phyloP scores from a whole-genome alignment of 495 filamentous ascomycete species.

The Aspergillus biplanus region DNA sequence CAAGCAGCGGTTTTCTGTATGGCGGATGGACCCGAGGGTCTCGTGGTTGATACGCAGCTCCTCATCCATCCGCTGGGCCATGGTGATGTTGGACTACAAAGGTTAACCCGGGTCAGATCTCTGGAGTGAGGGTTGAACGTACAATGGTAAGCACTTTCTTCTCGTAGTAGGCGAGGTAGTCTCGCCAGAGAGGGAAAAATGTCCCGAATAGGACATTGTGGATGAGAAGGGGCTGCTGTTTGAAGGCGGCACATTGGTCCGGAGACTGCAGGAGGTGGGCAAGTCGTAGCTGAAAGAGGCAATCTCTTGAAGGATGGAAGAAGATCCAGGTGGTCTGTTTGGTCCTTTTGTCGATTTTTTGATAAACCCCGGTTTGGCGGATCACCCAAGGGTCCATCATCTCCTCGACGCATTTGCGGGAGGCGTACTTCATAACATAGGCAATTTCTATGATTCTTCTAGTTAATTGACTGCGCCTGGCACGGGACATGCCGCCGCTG shows the following conservation, averaged over 20 bases:
- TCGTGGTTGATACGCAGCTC: slow-evolving; percentile 35
- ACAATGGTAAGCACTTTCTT: slow-evolving; percentile 36
- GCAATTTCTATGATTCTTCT: slow-evolving; percentile 35
- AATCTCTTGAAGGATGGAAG: slow-evolving; percentile 40
- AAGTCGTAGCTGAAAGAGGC: slow-evolving; percentile 31
- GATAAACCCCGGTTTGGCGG: slow-evolving; percentile 50
- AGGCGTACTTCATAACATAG: slow-evolving; percentile 47
- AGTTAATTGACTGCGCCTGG: slow-evolving; percentile 4
- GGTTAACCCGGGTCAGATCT: background rate
- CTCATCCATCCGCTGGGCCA: slow-evolving; percentile 37
- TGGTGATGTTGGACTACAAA: slow-evolving; percentile 26
- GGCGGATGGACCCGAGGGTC: slow-evolving; percentile 31
- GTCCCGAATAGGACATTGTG: slow-evolving; percentile 41
- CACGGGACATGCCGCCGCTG: too few relatives aligned
- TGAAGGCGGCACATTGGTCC: slow-evolving; percentile 11
- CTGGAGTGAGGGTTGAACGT: slow-evolving; percentile 1
- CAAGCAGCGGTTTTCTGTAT: slow-evolving; percentile 34
- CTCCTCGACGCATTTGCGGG: slow-evolving; percentile 33
- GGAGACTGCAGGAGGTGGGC: slow-evolving; percentile 18
- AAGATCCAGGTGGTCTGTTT: slow-evolving; percentile 37
- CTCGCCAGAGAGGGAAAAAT: slow-evolving; percentile 44
- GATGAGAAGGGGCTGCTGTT: slow-evolving; percentile 30
- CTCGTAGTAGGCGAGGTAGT: slow-evolving; percentile 41
- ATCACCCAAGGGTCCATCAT: slow-evolving; percentile 39
- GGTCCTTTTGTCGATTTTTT: slow-evolving; percentile 34